Evolutionary conservation across 2,329 filamentous ascomycete species (phyloP), one percentile per base, ranked within the genome.

Genomic region (Sporothrix curviconia): DNA sequence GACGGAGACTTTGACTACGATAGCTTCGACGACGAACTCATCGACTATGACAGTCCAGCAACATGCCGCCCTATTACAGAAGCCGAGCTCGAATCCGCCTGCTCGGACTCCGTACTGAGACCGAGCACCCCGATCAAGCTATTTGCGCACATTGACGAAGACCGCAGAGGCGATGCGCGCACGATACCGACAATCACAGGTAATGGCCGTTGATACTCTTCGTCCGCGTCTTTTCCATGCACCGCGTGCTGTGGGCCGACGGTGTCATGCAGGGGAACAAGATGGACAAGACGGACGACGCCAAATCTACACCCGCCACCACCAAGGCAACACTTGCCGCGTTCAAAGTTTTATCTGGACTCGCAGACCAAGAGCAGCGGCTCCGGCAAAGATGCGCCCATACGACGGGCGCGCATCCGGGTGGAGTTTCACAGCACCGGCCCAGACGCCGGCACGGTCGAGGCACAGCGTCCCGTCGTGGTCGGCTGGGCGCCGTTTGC

Each of bases 401-500:
- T 56, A 24, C 43, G 42, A 19, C 42, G 7, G 36, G 55, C 55
- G 17, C 37, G 25, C 28, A 44, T 57, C 55, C 55, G 44, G 46
- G 55, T 57, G 25, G 55, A 57, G 25, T 52, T 57, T 17, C 55
- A 57, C 28, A 47, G 46, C 14, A 44, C 39, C 19, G 46, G 47
- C 25, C 11, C 9, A 22, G 28, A 44, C 36, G 46, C 39, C 19
- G 28, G 22, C 37, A 17, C 12, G 17, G n/a, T 40, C 30, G 42
- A 17, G 5, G 51, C 57, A 14, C 34, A 55, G 50, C 46, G 28
- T 22, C 55, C 55, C 17, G 37, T 37, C 19, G 52, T 59, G 4
- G 39, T 56, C n/a, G 57, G 44, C 32, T 59, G 57, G 57, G 57
- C 57, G 39, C 57, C 57, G 25, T 59, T 56, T 39, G 39, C 44